Evolutionary conservation across 2,329 filamentous ascomycete species (phyloP), one percentile per base, ranked within the genome.

Genomic region (Phialemoniopsis sp.): DNA sequence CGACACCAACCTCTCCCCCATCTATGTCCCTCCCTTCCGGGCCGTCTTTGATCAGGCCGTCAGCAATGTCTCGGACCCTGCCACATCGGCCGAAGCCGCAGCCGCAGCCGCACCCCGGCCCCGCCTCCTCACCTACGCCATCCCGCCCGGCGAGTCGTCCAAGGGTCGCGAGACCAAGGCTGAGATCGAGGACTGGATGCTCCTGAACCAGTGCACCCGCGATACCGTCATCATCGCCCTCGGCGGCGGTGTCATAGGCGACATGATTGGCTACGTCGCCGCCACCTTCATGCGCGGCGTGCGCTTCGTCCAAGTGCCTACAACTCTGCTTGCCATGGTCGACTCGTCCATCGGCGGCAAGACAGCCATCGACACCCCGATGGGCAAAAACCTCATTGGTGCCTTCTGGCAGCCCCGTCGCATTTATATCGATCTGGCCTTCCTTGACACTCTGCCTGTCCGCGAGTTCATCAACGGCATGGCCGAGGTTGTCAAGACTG

Each of bases 201-300:
- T 97, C 78, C 72, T 96, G 43, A 79, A 82, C 50, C 81, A 95
- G 54, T 98, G 93, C 68, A 95, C 90, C 18, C 78, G 93, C 51
- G 93, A 98, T 63, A 95, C 89, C 0, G 87, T 98, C 47, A 83
- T 98, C 43, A 87, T 98, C 59, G 93, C 93, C 17, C 77, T 98
- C 9, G 93, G 93, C 26, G 93, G 93, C 48, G 93, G 93, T 42
- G 93, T 98, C 45, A 96, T 98, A 63, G 93, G 93, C 26, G 93
- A 98, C 63, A 86, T 98, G 85, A 90, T 95, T 47, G 93, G 93
- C 38, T 98, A 95, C 60, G 89, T 97, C 37, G 93, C 93, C 16
- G 89, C 93, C 30, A 98, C 93, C 29, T 98, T 97, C 67, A 98
- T 98, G 93, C 85, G 93, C 51, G 93, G 93, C 40, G 85, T 98